Conservation (phyloP, 768 basidiomycete genomes). For the Leccinellum albellum region DNA sequence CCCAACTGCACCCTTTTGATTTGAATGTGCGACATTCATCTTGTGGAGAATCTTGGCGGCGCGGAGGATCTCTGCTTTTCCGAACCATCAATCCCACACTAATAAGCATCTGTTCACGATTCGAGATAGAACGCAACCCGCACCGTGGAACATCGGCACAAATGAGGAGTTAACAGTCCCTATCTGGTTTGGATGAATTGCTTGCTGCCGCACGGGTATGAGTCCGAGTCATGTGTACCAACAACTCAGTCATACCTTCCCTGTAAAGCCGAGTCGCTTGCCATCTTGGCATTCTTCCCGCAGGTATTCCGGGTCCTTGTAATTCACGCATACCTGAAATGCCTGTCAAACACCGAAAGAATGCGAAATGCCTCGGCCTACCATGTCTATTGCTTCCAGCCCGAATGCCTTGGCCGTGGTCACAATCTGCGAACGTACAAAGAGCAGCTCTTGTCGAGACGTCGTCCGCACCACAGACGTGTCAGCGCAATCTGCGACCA, state of each 20-base stretch:
- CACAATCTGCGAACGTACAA: constrained; percentile 78
- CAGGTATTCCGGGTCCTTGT: constrained; percentile 66
- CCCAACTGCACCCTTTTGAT: constrained; percentile 65
- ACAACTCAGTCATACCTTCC: constrained; percentile 55
- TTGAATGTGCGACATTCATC: constrained; percentile 57
- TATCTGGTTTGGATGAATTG: constrained; percentile 87
- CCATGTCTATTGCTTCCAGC: constrained; percentile 90
- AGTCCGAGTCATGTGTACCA: background rate
- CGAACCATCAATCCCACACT: background rate
- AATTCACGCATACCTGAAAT: constrained; percentile 79
- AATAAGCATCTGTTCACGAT: background rate
- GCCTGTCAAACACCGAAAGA: constrained; percentile 1
- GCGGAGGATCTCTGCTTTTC: constrained; percentile 61
- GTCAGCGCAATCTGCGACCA: constrained; percentile 77
- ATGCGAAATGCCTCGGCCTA: constrained; percentile 22
- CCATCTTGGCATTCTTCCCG: constrained; percentile 78
- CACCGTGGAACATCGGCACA: constrained; percentile 70
- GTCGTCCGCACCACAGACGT: constrained; percentile 75
- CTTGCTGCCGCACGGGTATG: constrained; percentile 59
- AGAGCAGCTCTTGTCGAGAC: constrained; percentile 74
- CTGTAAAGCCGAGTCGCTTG: constrained; percentile 80
- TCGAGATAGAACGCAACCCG: background rate
- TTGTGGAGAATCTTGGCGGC: constrained; percentile 68
- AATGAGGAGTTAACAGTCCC: constrained; percentile 73
- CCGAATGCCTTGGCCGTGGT: constrained; percentile 80